A percentile compares a stretch with the other conserved stretches of the same genome.
Conservation (phyloP, 805 yeast genomes). For the Yamadazyma insecticola region DNA sequence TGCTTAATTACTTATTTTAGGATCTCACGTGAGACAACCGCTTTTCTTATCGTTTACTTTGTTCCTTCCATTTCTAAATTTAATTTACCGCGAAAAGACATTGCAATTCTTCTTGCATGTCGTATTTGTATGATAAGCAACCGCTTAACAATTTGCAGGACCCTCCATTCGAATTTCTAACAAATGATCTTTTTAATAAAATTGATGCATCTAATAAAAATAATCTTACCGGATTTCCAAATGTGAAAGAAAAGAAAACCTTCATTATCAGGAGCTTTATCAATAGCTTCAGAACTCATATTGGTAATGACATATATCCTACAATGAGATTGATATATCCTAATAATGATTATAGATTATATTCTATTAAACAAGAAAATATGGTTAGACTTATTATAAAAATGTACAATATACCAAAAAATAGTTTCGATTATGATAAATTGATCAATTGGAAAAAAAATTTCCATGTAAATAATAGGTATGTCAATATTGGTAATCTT, state of each 20-base stretch:
- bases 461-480: constrained; percentile 22
- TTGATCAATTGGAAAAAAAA: constrained; percentile 33
- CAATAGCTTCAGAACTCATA: constrained; percentile 27
- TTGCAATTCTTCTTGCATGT: constrained; percentile 7
- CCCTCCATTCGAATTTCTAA: constrained; percentile 39
- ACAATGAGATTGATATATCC: constrained; percentile 61
- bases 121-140: constrained; percentile 14
- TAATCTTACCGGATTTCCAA: constrained; percentile 18
- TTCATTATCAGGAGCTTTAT: constrained; percentile 26
- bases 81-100: too few relatives aligned
- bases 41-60: too few relatives aligned
- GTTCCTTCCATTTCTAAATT: too few relatives aligned
- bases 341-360: constrained; percentile 56
- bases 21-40: too few relatives aligned
- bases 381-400: constrained; percentile 46
- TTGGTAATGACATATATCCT: constrained; percentile 55
- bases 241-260: constrained; percentile 20
- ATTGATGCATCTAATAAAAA: constrained; percentile 28
- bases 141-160: constrained; percentile 33
- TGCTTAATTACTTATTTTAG: too few relatives aligned
- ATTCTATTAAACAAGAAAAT: constrained; percentile 59
- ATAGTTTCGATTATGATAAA: constrained; percentile 53
- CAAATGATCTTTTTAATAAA: constrained; percentile 38
- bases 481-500: constrained; percentile 24
- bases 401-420: constrained; percentile 54